phyloP scores from a whole-genome alignment of 164 flowering plant genomes.

The Stephania yunnanensis region DNA sequence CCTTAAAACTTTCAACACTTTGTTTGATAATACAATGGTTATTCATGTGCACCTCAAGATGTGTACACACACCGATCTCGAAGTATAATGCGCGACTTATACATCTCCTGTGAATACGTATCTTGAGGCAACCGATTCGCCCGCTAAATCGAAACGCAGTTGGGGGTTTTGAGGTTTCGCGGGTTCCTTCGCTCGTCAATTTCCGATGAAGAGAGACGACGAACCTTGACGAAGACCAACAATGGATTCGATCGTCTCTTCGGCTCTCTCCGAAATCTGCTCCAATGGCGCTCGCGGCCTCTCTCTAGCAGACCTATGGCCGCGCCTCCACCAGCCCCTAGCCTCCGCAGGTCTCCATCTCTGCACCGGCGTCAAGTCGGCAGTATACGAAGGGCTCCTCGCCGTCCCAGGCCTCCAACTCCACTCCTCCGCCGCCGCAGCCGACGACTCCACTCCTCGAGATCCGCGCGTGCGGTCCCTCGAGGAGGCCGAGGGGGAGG shows the following conservation, averaged over 20 bases:
- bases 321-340: slow-evolving; percentile 28
- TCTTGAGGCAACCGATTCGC: no score
- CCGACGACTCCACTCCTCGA: background rate
- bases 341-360: slow-evolving; percentile 37
- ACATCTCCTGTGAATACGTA: no score
- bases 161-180: background rate
- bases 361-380: slow-evolving; percentile 36
- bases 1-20: no score
- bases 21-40: no score
- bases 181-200: background rate
- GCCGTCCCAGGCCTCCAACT: slow-evolving; percentile 46
- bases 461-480: slow-evolving; percentile 30
- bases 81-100: no score
- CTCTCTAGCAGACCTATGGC: slow-evolving; percentile 42
- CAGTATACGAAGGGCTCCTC: slow-evolving; percentile 45
- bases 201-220: background rate
- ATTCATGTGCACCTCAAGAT: no score
- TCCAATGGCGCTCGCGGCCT: slow-evolving; percentile 42
- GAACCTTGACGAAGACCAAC: background rate
- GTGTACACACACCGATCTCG: no score
- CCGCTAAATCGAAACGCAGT: background rate
- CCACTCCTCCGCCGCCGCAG: slow-evolving; percentile 3
- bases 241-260: slow-evolving; percentile 63
- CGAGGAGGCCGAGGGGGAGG: slow-evolving; percentile 44
- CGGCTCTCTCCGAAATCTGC: slow-evolving; percentile 79